These are phyloP conservation scores for Selaginella moellendorffii DNA, from an alignment of 75 land plant species.

Conservation along the genomic window DNA sequence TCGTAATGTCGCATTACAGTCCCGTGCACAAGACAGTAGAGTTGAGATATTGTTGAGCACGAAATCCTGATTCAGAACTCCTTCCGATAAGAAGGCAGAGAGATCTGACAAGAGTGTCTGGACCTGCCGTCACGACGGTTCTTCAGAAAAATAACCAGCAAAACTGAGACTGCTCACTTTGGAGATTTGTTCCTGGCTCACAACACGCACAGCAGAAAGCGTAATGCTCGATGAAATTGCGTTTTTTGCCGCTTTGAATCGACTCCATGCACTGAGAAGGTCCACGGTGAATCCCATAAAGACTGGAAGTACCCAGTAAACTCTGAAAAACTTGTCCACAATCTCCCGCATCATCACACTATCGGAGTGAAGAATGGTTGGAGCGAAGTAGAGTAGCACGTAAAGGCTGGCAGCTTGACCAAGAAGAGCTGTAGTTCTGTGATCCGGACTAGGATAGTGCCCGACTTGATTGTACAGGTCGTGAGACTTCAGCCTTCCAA, in stretches of 20 bases:
- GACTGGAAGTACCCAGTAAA: too few species aligned
- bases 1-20: conserved; percentile 34
- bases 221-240: conserved; percentile 23
- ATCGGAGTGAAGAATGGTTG: conserved; percentile 26
- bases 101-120: conserved; percentile 24
- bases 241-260: conserved; percentile 34
- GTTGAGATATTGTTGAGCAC: conserved; percentile 28
- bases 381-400: conserved; percentile 24
- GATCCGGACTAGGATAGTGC: conserved; percentile 37
- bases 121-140: too few species aligned
- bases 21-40: conserved; percentile 25
- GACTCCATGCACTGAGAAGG: conserved; percentile 31
- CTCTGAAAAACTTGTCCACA: conserved; percentile 32
- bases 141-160: too few species aligned
- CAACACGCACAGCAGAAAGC: conserved; percentile 18
- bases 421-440: conserved; percentile 23
- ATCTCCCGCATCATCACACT: conserved; percentile 25
- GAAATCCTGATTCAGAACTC: conserved; percentile 29
- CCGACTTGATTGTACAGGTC: conserved; percentile 34
- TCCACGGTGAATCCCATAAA: conserved; percentile 40
- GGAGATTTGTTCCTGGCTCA: conserved; percentile 10
- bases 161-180: conserved; percentile 10
- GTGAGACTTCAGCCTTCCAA: conserved; percentile 21
- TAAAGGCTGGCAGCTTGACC: conserved; percentile 31
- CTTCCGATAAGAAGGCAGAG: conserved; percentile 25